phyloP scores from a whole-genome alignment of 306 rosid species.

The Prinsepia uniflora region DNA sequence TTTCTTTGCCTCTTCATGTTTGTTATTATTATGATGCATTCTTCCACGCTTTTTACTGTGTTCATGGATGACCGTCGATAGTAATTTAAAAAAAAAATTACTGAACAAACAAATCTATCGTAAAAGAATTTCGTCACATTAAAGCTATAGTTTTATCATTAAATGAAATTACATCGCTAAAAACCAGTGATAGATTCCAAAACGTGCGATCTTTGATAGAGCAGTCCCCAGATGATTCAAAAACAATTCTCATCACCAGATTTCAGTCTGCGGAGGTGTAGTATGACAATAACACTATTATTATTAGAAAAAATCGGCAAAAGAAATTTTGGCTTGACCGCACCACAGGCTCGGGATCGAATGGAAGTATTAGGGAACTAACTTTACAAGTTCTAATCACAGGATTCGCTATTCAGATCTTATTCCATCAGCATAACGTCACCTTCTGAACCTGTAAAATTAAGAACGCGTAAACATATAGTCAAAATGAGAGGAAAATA shows the following conservation, averaged over 20 bases:
- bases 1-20: neutral
- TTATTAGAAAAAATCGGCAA: conserved; percentile 8
- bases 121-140: neutral
- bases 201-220: conserved; percentile 2
- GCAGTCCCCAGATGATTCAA: neutral
- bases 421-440: conserved; percentile 16
- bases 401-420: neutral
- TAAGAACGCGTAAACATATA: neutral
- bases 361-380: conserved; percentile 9
- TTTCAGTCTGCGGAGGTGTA: conserved; percentile 6
- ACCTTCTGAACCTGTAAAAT: conserved; percentile 40
- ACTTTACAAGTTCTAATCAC: conserved; percentile 32
- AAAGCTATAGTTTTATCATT: neutral
- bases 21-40: neutral
- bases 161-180: conserved; percentile 11
- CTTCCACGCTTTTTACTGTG: neutral
- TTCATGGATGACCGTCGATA: no score
- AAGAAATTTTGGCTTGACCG: neutral
- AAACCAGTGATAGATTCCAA: neutral
- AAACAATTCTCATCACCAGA: no score
- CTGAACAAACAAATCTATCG: neutral
- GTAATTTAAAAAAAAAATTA: neutral
- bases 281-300: neutral
- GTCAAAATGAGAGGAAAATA: conserved; percentile 12
- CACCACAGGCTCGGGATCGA: neutral